These are phyloP conservation scores for Diphasiastrum complanatum DNA, from an alignment of 83 land plant genomes.

Conservation along the genomic window DNA sequence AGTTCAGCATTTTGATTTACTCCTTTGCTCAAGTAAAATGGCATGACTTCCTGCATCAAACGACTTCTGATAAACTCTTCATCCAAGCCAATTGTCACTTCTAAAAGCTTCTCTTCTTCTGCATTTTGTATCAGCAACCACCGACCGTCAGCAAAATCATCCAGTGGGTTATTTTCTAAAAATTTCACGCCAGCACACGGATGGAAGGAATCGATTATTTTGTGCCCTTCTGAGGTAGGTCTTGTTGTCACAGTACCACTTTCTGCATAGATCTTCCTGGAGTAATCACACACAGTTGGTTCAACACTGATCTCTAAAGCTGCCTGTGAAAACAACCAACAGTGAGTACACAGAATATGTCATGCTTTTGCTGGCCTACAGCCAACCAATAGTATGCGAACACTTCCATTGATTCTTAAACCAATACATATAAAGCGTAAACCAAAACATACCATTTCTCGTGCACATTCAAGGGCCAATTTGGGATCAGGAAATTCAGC, in stretches of 20 bases:
- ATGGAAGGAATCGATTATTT: constrained; percentile 76
- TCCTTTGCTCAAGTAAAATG: constrained; percentile 64
- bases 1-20: constrained; percentile 72
- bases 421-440: too few relatives aligned
- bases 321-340: constrained; percentile 51
- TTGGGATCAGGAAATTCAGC: constrained; percentile 51
- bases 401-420: too few relatives aligned
- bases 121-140: constrained; percentile 96
- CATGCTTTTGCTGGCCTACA: too few relatives aligned
- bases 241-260: constrained; percentile 64
- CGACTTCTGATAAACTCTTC: constrained; percentile 29
- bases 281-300: constrained; percentile 70
- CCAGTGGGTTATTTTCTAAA: constrained; percentile 66
- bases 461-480: constrained; percentile 74
- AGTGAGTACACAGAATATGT: too few relatives aligned
- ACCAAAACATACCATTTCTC: too few relatives aligned
- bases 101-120: constrained; percentile 88
- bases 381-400: too few relatives aligned
- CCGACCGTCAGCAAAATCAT: constrained; percentile 59
- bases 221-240: constrained; percentile 74
- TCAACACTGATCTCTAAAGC: constrained; percentile 89
- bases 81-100: constrained; percentile 60
- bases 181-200: constrained; percentile 82
- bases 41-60: constrained; percentile 47
- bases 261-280: constrained; percentile 52